A percentile compares a stretch with the other conserved stretches of the same genome.
Evolutionary conservation across 345 rosid genomes (phyloP).

Genomic region (Dipteronia sinensis): DNA sequence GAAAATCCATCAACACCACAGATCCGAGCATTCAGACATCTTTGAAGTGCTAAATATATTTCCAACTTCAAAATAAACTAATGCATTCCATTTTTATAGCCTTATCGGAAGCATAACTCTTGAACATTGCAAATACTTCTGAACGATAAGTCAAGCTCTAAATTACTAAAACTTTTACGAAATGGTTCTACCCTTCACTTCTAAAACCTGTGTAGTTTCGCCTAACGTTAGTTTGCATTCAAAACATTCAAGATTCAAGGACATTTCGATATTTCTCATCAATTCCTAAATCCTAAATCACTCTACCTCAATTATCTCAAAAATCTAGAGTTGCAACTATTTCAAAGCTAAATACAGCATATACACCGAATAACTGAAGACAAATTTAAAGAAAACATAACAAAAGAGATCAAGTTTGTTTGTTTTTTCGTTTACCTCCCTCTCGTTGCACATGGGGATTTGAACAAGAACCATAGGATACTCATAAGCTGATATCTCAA

Average conservation of each 20-base stretch:
- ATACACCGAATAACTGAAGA: constrained; percentile 8
- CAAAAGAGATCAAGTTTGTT: neutral
- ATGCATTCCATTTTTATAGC: neutral
- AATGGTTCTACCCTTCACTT: neutral
- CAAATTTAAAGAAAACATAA: neutral
- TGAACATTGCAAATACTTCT: constrained; percentile 1
- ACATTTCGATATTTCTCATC: neutral
- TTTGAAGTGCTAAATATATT: neutral
- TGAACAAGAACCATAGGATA: constrained; percentile 91
- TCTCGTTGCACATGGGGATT: constrained; percentile 87
- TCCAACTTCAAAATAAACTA: neutral
- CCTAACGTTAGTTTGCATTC: neutral
- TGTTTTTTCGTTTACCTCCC: constrained; percentile 47
- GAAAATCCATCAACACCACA: constrained; percentile 16
- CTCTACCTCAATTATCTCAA: neutral
- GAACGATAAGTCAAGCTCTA: neutral
- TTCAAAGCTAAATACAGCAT: neutral
- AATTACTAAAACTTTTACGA: neutral
- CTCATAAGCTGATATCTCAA: constrained; percentile 48
- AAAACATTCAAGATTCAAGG: neutral
- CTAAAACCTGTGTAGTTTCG: neutral
- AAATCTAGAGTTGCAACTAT: constrained; percentile 2
- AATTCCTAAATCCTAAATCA: neutral
- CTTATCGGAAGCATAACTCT: neutral
- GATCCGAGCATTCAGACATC: constrained; percentile 2